Conservation (phyloP, 78 protist species). For the Chrysochromulina parva region DNA sequence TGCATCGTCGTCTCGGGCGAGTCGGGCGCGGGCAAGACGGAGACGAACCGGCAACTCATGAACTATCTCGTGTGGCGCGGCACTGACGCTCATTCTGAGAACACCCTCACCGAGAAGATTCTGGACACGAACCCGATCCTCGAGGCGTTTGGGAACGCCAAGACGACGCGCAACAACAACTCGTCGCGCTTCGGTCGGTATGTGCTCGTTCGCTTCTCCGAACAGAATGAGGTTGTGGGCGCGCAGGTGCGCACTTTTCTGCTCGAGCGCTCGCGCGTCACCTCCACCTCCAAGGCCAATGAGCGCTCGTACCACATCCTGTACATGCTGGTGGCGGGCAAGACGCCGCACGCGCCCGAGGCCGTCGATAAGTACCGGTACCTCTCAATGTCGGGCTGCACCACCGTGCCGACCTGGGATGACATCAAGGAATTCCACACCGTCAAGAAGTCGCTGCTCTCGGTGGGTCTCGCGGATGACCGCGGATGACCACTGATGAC, state of each 20-base stretch:
- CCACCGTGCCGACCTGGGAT: too few species aligned
- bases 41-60: neutral
- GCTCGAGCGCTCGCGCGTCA: neutral
- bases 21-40: slow-evolving; percentile 92
- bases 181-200: slow-evolving; percentile 81
- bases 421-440: too few species aligned
- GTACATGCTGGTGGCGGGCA: too few species aligned
- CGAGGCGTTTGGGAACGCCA: slow-evolving; percentile 97
- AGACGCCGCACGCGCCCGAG: too few species aligned
- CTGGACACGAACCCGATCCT: slow-evolving; percentile 85
- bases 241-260: neutral
- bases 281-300: too few species aligned
- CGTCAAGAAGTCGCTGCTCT: too few species aligned
- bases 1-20: slow-evolving; percentile 85
- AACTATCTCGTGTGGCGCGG: neutral
- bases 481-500: too few species aligned
- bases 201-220: too few species aligned
- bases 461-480: too few species aligned
- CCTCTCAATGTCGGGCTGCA: too few species aligned
- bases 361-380: too few species aligned
- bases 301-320: too few species aligned
- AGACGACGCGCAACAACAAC: slow-evolving; percentile 85
- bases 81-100: neutral
- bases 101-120: slow-evolving; percentile 44
- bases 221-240: neutral